Evolutionary conservation across 129 eudicot species (phyloP).

Genomic region (Tagetes erecta): DNA sequence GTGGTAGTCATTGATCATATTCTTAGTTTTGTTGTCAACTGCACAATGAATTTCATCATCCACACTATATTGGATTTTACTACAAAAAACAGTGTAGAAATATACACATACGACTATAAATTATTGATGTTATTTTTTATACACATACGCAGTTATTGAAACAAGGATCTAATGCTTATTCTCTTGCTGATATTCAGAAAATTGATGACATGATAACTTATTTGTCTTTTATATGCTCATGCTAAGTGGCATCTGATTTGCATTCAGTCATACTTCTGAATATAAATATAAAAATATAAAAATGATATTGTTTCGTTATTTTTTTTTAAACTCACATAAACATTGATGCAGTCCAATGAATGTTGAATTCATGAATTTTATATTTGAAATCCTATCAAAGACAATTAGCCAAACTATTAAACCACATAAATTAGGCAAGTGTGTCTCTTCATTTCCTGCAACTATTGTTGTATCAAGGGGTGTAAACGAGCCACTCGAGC

Average conservation of each 20-base stretch:
- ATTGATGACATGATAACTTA: background rate
- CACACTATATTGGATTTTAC: background rate
- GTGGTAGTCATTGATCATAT: background rate
- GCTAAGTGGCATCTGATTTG: background rate
- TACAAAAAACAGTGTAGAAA: background rate
- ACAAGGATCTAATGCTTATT: background rate
- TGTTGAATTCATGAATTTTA: background rate
- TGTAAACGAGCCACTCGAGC: too few species aligned
- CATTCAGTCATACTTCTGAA: background rate
- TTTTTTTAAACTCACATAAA: background rate
- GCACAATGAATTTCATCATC: background rate
- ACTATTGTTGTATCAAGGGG: background rate
- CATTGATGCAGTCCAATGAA: background rate
- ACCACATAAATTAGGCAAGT: background rate
- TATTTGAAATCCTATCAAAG: background rate
- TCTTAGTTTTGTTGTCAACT: background rate
- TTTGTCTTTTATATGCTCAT: background rate
- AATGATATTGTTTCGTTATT: background rate
- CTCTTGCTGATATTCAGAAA: background rate
- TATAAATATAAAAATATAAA: background rate
- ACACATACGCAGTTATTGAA: background rate
- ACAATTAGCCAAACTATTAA: conserved; percentile 16
- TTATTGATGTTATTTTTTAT: background rate
- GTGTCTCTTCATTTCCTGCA: conserved; percentile 5
- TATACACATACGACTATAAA: background rate